Evolutionary conservation across 768 basidiomycete species (phyloP).

Genomic region (Suillus hirtellus): DNA sequence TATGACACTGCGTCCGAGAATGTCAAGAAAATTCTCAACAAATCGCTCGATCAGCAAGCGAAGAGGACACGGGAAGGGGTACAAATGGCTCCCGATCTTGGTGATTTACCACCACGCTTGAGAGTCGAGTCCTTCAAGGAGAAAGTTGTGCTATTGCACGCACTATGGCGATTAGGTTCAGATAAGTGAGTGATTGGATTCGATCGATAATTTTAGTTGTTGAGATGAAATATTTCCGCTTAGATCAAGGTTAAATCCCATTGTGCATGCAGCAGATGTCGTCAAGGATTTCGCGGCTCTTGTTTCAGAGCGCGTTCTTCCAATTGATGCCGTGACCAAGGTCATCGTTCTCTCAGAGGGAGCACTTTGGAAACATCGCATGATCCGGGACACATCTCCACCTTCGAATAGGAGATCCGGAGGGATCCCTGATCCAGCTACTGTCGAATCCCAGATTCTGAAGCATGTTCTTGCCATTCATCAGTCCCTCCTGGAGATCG

Average conservation of each 20-base stretch:
- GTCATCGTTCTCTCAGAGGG: conserved; percentile 74
- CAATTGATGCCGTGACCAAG: conserved; percentile 75
- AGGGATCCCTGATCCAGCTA: conserved; percentile 27
- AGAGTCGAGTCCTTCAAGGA: conserved; percentile 70
- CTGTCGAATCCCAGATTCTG: conserved; percentile 65
- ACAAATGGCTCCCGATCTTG: conserved; percentile 31
- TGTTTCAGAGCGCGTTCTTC: conserved; percentile 67
- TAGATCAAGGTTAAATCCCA: conserved; percentile 44
- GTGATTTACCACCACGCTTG: conserved; percentile 46
- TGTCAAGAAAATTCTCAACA: conserved; percentile 67
- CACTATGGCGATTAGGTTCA: conserved; percentile 57
- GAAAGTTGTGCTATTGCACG: conserved; percentile 74
- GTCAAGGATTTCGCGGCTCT: conserved; percentile 58
- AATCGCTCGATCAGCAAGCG: conserved; percentile 62
- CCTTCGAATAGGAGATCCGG: conserved; percentile 28
- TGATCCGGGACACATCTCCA: conserved; percentile 55
- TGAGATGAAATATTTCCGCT: conserved; percentile 10
- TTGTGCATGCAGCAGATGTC: conserved; percentile 49
- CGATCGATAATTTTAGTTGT: neutral
- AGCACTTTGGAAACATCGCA: conserved; percentile 82
- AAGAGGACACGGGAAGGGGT: conserved; percentile 42
- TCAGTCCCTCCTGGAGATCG: conserved; percentile 63
- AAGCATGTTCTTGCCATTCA: conserved; percentile 68
- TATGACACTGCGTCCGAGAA: conserved; percentile 91
- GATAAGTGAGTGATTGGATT: conserved; percentile 51